Conservation (phyloP, 495 filamentous ascomycete genomes). For the Evernia prunastri region DNA sequence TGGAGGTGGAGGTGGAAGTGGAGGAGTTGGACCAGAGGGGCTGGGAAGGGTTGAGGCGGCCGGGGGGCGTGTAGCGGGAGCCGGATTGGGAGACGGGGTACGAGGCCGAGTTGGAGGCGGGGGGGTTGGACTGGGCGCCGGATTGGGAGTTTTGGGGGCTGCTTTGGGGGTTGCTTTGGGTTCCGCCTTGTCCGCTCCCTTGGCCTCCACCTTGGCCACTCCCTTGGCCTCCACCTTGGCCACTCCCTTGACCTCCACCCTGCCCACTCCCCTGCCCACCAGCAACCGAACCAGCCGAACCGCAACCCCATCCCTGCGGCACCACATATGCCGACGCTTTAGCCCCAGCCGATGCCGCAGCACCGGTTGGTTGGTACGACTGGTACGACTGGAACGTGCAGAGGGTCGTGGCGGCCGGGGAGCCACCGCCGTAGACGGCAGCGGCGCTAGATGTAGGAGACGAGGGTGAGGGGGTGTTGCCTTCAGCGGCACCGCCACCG, state of each 20-base stretch:
- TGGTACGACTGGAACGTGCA: background rate
- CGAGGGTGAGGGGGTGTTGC: background rate
- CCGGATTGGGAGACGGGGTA: background rate
- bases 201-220: background rate
- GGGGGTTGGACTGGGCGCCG: background rate
- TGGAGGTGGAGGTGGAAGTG: background rate
- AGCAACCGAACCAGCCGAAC: background rate
- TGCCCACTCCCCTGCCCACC: background rate
- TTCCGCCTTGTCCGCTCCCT: background rate
- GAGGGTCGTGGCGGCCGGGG: background rate
- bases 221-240: background rate
- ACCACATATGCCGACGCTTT: background rate
- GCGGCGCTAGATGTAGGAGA: background rate
- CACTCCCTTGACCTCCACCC: background rate
- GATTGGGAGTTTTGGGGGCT: background rate
- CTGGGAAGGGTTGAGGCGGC: background rate
- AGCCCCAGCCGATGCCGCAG: background rate
- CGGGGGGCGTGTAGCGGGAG: background rate
- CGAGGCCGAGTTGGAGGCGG: background rate
- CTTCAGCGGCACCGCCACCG: background rate
- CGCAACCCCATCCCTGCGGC: conserved; percentile 1
- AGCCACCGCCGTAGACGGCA: background rate
- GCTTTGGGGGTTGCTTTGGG: background rate
- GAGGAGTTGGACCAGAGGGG: conserved; percentile 1
- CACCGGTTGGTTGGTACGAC: background rate